A percentile compares a stretch with the other conserved stretches of the same genome.
These are phyloP conservation scores for Ustilago xerochloae DNA, from an alignment of 1,284 basidiomycete genomes.

Conservation along the genomic window DNA sequence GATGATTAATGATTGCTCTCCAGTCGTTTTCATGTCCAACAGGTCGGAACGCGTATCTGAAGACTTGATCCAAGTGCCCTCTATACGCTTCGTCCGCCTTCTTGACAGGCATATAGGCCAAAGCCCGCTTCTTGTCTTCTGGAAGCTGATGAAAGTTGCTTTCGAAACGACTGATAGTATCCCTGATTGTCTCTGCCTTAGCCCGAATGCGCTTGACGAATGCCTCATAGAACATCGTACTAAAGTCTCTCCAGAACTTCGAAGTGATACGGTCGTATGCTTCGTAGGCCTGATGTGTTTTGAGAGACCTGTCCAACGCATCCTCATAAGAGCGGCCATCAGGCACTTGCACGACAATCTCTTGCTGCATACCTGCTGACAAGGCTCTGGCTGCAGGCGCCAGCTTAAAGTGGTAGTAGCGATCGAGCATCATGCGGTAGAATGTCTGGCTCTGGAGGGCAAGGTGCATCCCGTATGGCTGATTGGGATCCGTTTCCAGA, in stretches of 20 bases:
- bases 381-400: no score
- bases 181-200: neutral
- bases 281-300: neutral
- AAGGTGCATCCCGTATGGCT: slow-evolving; percentile 4
- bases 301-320: no score
- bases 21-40: neutral
- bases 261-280: neutral
- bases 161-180: neutral
- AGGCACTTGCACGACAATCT: no score
- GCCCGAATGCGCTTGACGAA: neutral
- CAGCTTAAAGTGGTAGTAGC: neutral
- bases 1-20: neutral
- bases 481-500: slow-evolving; percentile 1
- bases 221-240: neutral
- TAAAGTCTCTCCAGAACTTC: slow-evolving; percentile 4
- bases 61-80: neutral
- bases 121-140: neutral
- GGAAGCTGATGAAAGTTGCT: slow-evolving; percentile 2
- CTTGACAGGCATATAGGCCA: neutral
- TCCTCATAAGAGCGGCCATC: no score
- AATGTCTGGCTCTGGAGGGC: slow-evolving; percentile 20
- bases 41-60: neutral
- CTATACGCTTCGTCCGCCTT: neutral
- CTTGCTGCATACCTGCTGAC: no score
- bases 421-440: slow-evolving; percentile 24